These are phyloP conservation scores for Amylocystis lapponica DNA, from an alignment of 768 basidiomycete genomes.

Conservation along the genomic window DNA sequence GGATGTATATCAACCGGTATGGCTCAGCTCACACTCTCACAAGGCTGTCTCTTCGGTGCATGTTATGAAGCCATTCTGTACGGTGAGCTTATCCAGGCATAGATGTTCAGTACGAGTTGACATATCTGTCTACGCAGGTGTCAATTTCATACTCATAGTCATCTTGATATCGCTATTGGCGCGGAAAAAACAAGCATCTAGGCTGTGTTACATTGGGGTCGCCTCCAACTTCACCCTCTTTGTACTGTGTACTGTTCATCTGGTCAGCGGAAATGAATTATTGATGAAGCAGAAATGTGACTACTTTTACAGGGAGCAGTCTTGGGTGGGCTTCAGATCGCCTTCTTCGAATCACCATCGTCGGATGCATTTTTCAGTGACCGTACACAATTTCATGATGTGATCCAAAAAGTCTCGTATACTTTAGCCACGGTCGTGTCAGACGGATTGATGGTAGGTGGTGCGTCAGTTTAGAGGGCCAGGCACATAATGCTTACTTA, in stretches of 20 bases:
- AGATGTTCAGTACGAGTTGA: too few relatives aligned
- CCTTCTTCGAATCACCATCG: background rate
- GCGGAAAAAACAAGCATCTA: background rate
- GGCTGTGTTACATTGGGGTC: background rate
- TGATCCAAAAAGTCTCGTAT: background rate
- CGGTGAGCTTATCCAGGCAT: too few relatives aligned
- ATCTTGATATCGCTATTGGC: too few relatives aligned
- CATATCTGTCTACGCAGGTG: too few relatives aligned
- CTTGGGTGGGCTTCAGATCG: background rate
- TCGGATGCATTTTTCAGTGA: background rate
- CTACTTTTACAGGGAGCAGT: background rate
- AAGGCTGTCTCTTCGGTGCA: background rate
- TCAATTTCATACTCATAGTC: too few relatives aligned
- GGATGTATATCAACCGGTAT: too few relatives aligned
- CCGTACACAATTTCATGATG: background rate
- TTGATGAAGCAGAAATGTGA: too few relatives aligned
- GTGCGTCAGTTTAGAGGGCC: too few relatives aligned
- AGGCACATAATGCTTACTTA: background rate
- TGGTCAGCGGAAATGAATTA: too few relatives aligned
- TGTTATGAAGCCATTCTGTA: background rate
- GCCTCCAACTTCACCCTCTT: background rate
- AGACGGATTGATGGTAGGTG: background rate
- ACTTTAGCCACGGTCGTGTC: background rate
- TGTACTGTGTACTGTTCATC: background rate
- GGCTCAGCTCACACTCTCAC: background rate